phyloP scores from a whole-genome alignment of 2,329 filamentous ascomycete genomes.

The Monosporascus sp. region DNA sequence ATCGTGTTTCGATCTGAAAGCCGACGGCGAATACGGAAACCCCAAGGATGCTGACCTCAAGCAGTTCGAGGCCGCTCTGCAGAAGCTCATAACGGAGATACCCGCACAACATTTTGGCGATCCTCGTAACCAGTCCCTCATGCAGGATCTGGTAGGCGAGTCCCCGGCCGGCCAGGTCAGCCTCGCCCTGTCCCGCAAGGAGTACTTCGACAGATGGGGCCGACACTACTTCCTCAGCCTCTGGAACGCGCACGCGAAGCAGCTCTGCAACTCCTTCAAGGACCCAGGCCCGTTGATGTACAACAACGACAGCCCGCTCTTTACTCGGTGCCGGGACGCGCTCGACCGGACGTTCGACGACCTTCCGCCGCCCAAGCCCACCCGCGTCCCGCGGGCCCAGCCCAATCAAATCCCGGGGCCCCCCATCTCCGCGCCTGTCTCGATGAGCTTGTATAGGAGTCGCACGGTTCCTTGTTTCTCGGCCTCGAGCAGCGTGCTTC shows the following conservation, averaged over 20 bases:
- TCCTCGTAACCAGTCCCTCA: constrained; percentile 38
- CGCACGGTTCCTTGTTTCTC: constrained; percentile 46
- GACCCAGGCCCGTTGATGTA: constrained; percentile 54
- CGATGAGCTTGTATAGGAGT: constrained; percentile 33
- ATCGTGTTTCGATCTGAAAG: constrained; percentile 35
- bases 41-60: constrained; percentile 4
- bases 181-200: constrained; percentile 35
- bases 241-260: constrained; percentile 49
- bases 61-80: constrained; percentile 17
- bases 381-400: constrained; percentile 1
- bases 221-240: constrained; percentile 53
- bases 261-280: constrained; percentile 59
- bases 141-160: constrained; percentile 41
- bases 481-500: constrained; percentile 39
- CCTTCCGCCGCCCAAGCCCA: constrained; percentile 35
- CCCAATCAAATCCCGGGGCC: not conserved
- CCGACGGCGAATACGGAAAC: constrained; percentile 31
- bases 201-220: constrained; percentile 48
- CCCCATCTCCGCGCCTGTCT: too few relatives aligned
- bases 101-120: constrained; percentile 33
- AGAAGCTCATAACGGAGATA: constrained; percentile 23
- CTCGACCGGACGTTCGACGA: constrained; percentile 46
- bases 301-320: constrained; percentile 44
- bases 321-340: constrained; percentile 42
- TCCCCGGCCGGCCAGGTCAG: constrained; percentile 44